Base-by-base conservation (phyloP, 2,329 filamentous ascomycete species). In the Knoxdaviesia proteae region DNA sequence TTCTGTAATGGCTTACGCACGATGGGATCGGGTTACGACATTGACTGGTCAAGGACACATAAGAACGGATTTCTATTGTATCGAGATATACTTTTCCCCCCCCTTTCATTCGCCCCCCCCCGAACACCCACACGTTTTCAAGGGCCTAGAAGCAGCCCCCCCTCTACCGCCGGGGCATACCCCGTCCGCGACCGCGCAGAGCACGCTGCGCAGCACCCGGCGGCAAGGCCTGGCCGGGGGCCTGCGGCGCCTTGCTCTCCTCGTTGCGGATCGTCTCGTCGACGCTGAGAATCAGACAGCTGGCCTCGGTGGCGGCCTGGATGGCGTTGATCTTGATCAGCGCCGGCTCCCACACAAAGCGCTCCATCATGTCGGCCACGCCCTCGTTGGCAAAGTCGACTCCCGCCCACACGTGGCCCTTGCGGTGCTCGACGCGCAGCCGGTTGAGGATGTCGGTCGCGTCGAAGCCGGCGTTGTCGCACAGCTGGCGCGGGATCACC, bases 251-350 rank as follows among this genome's bases (percentile, higher is more conserved):
- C 52, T 78, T 72, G 54, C 84, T 93, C 67, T 96, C 87, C 67
- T 98, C 84, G 62, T 98, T 98, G 63, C 78, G 86, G 63, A 98
- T 96, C 34, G 90, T 98, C 74, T 98, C 90, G 57, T 98, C 90
- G 44, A 98, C 90, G 52, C 84, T 81, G 54, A 98, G 65, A 51
- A 98, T 96, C 65, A 98, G 64, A 65, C 90, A 98, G 51, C 81
- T 82, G 29, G 90, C 90, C 64, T 98, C 90, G 33, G 87, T 87
- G 42, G 90, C 90, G 20, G 90, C 88, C 65, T 94, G 86, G 49
- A 98, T 80, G 51, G 90, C 90, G 61, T 98, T 98, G 60, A 92
- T 71, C 76, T 98, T 98, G 57, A 98, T 83, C 49, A 96, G 67
- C 40, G 83, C 81, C 5, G 90, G 90, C 64, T 98, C 90, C 90